Evolutionary conservation across 2,329 filamentous ascomycete species (phyloP), one percentile per base, ranked within the genome.

Genomic region (Thelonectria blattea): DNA sequence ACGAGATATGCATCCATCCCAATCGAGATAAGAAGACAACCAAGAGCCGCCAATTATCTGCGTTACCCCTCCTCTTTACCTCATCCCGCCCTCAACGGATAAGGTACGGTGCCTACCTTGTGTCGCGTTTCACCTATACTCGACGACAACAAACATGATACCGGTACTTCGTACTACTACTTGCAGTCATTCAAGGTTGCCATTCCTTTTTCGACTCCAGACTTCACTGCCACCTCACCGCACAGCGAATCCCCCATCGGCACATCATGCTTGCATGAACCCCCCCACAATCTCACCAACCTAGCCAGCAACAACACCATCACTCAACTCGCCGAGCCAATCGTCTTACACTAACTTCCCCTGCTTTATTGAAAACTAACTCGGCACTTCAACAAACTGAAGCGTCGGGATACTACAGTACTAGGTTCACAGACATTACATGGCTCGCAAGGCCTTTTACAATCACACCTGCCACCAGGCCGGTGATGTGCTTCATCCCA

Each of bases 381-480:
- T 30, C 27, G 27, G 9, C 27, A 6, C 5, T 30, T 30, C 27
- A 30, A 6, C 27, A 47, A 37, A 54, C 24, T 22, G 20, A 49
- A 57, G 64, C 47, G 62, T 56, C 60, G 43, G 52, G 48, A 67
- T 56, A 65, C 64, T 68, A 68, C 61, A 66, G 54, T 69, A 69
- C 60, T 56, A 60, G 60, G 57, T 68, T 68, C 56, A 66, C 61
- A 69, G 50, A 63, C 64, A 69, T 68, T 69, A 69, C 65, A 62
- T 59, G 64, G 60, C 67, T 67, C 54, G 66, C 53, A 37, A 58
- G 37, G 50, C 43, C 48, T 43, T 52, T 64, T 55, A 45, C 24
- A 52, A 62, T 46, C 56, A 63, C 42, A 55, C 47, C 51, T 58
- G 52, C 52, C 49, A 37, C 49, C 48, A 57, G 64, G 58, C 56